Evolutionary conservation across 768 basidiomycete species (phyloP).

Genomic region (Mycena filopes): DNA sequence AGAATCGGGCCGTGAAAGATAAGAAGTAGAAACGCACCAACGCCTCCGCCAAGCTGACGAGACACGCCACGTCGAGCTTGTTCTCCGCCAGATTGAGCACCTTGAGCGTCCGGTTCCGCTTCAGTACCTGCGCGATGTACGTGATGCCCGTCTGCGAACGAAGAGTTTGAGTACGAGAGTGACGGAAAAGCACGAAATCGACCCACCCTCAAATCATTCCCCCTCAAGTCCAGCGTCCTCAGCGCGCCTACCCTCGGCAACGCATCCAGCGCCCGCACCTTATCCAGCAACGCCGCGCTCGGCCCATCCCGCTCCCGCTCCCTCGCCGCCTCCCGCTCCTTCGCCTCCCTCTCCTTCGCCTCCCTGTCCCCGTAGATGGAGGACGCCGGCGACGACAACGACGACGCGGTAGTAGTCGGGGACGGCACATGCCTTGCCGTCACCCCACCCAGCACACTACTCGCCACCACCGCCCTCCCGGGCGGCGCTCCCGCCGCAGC

Average conservation of each 20-base stretch:
- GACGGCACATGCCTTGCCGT: constrained; percentile 55
- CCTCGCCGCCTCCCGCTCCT: constrained; percentile 5
- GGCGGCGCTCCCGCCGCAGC: constrained; percentile 54
- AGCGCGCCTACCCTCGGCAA: constrained; percentile 88
- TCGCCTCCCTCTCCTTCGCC: neutral
- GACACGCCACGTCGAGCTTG: constrained; percentile 84
- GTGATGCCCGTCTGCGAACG: constrained; percentile 71
- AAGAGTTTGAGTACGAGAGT: no score
- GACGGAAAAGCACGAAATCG: no score
- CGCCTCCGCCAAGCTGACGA: constrained; percentile 88
- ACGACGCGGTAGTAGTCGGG: no score
- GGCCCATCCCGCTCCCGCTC: constrained; percentile 57
- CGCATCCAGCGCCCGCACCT: constrained; percentile 89
- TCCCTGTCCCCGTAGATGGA: constrained; percentile 13
- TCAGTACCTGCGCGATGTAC: constrained; percentile 94
- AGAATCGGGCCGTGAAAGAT: neutral
- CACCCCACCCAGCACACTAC: constrained; percentile 64
- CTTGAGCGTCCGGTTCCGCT: constrained; percentile 94
- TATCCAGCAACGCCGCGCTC: constrained; percentile 83
- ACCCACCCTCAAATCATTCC: constrained; percentile 88
- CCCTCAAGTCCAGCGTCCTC: constrained; percentile 89
- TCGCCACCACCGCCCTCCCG: constrained; percentile 78
- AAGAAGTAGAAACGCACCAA: constrained; percentile 64
- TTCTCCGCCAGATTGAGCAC: constrained; percentile 96
- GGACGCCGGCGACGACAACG: constrained; percentile 31